Conservation (phyloP, 2,329 filamentous ascomycete genomes). For the Penicillium psychrosexuale region DNA sequence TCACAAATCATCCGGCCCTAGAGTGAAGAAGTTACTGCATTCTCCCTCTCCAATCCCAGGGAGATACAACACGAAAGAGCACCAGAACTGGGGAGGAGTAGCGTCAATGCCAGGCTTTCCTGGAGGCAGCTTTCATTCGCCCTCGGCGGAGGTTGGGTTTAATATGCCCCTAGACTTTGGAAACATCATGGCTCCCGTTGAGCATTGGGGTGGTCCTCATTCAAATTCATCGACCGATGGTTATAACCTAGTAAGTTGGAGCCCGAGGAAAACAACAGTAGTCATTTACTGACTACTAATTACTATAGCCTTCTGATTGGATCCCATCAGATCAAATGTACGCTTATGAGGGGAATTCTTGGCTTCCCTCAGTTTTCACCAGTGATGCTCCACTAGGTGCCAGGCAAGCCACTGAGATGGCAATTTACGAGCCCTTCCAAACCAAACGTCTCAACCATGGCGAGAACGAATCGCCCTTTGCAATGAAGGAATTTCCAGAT, state of each 20-base stretch:
- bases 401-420: not conserved
- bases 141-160: not conserved
- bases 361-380: not conserved
- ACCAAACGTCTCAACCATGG: not conserved
- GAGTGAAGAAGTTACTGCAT: slow-evolving; percentile 9
- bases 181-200: not conserved
- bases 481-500: not conserved
- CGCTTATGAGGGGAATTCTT: not conserved
- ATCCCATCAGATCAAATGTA: not conserved
- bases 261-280: accelerated
- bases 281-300: not conserved
- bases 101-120: not conserved
- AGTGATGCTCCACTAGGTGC: too few species aligned
- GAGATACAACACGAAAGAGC: not conserved
- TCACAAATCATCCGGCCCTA: slow-evolving; percentile 10
- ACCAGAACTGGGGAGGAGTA: slow-evolving; percentile 4
- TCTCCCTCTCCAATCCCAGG: not conserved
- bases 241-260: not conserved
- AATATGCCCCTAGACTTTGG: not conserved
- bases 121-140: not conserved
- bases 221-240: not conserved
- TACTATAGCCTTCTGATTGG: not conserved
- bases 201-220: not conserved
- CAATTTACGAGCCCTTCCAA: not conserved
- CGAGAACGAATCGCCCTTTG: not conserved